Conservation (phyloP, 2,329 filamentous ascomycete genomes). For the Botryosphaeria dothidea region DNA sequence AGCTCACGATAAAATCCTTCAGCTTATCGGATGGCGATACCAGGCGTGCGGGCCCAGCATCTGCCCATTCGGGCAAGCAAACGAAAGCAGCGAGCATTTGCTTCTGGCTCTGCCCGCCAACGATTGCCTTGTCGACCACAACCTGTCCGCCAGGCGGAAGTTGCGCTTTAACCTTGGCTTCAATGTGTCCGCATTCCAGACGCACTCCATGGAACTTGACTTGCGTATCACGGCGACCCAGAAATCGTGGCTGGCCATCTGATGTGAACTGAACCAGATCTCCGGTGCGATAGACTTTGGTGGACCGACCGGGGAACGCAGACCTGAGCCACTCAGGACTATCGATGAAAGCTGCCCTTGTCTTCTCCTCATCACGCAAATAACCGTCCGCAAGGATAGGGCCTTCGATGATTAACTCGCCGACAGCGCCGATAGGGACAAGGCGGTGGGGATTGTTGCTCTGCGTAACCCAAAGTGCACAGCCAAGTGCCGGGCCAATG, state of each 20-base stretch:
- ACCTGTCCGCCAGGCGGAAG: not conserved
- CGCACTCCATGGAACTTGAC: not conserved
- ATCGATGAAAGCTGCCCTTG: slow-evolving; percentile 33
- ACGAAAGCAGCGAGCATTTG: too few species aligned
- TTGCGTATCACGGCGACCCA: not conserved
- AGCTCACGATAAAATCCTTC: too few species aligned
- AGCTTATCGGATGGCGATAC: too few species aligned
- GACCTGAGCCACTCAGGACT: slow-evolving; percentile 25
- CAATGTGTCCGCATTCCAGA: slow-evolving; percentile 22
- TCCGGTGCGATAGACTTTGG: slow-evolving; percentile 39
- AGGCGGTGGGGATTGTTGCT: slow-evolving; percentile 29
- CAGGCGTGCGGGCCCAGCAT: too few species aligned
- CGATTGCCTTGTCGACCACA: not conserved
- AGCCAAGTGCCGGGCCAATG: slow-evolving; percentile 21
- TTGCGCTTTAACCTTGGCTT: not conserved
- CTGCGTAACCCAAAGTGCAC: slow-evolving; percentile 32
- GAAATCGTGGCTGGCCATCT: slow-evolving; percentile 31
- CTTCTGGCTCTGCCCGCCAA: too few species aligned
- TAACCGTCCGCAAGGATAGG: slow-evolving; percentile 47
- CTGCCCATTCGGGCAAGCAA: too few species aligned
- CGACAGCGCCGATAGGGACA: slow-evolving; percentile 37
- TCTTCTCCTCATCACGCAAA: slow-evolving; percentile 22
- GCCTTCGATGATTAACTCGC: slow-evolving; percentile 62
- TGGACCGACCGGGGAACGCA: not conserved
- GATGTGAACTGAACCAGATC: slow-evolving; percentile 38